Evolutionary conservation across 345 rosid genomes (phyloP), one percentile per base, ranked within the genome.

Genomic region (Eucalyptus pauciflora): DNA sequence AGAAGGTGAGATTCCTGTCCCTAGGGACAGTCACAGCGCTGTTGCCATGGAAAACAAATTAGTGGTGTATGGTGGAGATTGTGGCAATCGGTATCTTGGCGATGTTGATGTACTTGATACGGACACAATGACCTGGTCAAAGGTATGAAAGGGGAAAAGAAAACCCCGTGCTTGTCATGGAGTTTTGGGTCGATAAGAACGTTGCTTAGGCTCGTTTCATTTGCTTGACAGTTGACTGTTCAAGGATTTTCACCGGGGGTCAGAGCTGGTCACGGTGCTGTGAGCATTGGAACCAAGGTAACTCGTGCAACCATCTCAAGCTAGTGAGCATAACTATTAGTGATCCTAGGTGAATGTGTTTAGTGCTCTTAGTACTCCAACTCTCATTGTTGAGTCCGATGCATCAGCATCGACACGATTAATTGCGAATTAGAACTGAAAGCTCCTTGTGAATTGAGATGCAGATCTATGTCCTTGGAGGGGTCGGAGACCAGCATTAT

Each of bases 201-300:
- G 43, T 79, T 85, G 86, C 76, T 50, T 25, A 50, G 29, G 15
- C 45, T n/a, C 87, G 87, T 76, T 89, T 50, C 58, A 8, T 85
- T 67, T 45, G 71, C 51, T 33, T 88, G 46, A 54, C 94, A 96
- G 97, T 86, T 96, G 71, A 87, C 56, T 86, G 91, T 92, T 89
- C 94, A 90, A 91, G 98, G 97, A 89, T 86, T 89, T 86, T 90
- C 91, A 11, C 98, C 98, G 0, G 95, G 95, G 29, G 96, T 91
- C 86, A 88, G 98, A 92, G 98, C 98, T 29, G 98, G 98, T 41
- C 96, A 96, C 88, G 93, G 96, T 54, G 93, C 95, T 10, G 96
- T 95, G 58, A 93, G 90, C 86, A 88, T 94, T 33, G 95, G 95
- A 52, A 89, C 90, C 50, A 95, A 94, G 98, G 97, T 88, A 89